A percentile compares a stretch with the other conserved stretches of the same genome.
Evolutionary conservation across 2,329 filamentous ascomycete genomes (phyloP).

Genomic region (Colletotrichum tofieldiae): DNA sequence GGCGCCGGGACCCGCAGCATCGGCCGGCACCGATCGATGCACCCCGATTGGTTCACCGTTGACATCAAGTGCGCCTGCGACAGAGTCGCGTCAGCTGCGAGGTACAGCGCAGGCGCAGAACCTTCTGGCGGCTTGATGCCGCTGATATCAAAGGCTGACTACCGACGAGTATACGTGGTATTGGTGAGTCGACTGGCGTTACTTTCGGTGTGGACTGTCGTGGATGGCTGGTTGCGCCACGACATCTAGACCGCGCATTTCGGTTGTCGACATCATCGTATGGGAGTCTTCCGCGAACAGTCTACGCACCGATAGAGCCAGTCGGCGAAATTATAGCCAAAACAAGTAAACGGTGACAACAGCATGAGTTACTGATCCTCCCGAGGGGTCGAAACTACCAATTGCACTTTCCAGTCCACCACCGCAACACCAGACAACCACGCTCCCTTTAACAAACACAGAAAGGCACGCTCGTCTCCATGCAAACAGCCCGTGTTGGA

Average conservation of each 20-base stretch:
- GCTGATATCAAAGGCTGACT: background rate
- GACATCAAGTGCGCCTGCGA: background rate
- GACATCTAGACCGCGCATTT: no score
- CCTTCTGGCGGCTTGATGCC: background rate
- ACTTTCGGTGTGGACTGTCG: no score
- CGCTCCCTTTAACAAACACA: background rate
- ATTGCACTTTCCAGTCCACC: background rate
- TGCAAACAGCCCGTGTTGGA: background rate
- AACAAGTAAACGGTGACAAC: background rate
- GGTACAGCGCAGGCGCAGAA: background rate
- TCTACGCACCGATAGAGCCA: no score
- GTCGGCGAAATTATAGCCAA: no score
- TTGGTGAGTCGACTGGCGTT: background rate
- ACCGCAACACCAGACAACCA: background rate
- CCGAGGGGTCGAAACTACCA: background rate
- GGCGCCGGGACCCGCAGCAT: background rate
- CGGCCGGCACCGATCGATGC: background rate
- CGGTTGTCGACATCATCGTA: no score
- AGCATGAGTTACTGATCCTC: background rate
- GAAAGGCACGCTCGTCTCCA: no score
- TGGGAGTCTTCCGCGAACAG: no score
- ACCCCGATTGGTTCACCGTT: background rate
- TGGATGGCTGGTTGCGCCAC: background rate
- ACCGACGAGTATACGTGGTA: background rate
- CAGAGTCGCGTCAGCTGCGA: background rate